Percentiles rank a stretch among this genome's conserved stretches.
These are phyloP conservation scores for Colletotrichum somersetense DNA, from an alignment of 2,329 filamentous ascomycete genomes.

Conservation along the genomic window DNA sequence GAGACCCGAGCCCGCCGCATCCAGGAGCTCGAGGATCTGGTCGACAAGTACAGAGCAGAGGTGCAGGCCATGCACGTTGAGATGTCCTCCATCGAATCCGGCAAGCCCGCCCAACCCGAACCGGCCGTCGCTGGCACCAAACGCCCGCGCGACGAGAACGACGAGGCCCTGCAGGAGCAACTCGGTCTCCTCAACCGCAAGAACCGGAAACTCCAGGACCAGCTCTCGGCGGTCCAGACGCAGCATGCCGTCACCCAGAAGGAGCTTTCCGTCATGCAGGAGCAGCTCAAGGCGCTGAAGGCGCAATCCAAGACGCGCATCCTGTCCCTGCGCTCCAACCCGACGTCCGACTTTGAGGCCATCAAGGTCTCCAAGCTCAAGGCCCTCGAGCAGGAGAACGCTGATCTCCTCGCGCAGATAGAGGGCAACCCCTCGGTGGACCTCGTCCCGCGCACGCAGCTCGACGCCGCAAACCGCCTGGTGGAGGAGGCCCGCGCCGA, in stretches of 20 bases:
- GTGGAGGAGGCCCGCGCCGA: slow-evolving; percentile 78
- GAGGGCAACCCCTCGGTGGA: slow-evolving; percentile 62
- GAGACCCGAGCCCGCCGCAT: slow-evolving; percentile 80
- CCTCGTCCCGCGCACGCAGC: slow-evolving; percentile 80
- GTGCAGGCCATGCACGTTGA: slow-evolving; percentile 80
- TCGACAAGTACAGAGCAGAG: slow-evolving; percentile 89
- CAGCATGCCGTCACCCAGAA: slow-evolving; percentile 78
- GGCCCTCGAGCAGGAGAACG: slow-evolving; percentile 85
- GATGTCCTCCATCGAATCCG: slow-evolving; percentile 73
- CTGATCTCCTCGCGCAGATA: slow-evolving; percentile 82
- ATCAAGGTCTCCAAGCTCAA: slow-evolving; percentile 85
- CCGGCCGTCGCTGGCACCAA: slow-evolving; percentile 66
- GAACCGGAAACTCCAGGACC: slow-evolving; percentile 86
- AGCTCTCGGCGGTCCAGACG: slow-evolving; percentile 77
- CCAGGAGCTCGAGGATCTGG: slow-evolving; percentile 83
- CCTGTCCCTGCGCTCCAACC: slow-evolving; percentile 90
- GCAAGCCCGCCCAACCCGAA: slow-evolving; percentile 52
- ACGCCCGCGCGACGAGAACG: slow-evolving; percentile 68
- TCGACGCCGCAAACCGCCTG: slow-evolving; percentile 81
- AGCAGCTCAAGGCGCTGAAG: slow-evolving; percentile 77
- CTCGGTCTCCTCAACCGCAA: slow-evolving; percentile 88
- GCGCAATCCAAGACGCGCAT: slow-evolving; percentile 83
- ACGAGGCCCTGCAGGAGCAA: slow-evolving; percentile 74
- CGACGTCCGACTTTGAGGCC: slow-evolving; percentile 86
- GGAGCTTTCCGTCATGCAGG: slow-evolving; percentile 78